Conservation (phyloP, 805 yeast genomes). For the Tetrapisispora namnaoensis region DNA sequence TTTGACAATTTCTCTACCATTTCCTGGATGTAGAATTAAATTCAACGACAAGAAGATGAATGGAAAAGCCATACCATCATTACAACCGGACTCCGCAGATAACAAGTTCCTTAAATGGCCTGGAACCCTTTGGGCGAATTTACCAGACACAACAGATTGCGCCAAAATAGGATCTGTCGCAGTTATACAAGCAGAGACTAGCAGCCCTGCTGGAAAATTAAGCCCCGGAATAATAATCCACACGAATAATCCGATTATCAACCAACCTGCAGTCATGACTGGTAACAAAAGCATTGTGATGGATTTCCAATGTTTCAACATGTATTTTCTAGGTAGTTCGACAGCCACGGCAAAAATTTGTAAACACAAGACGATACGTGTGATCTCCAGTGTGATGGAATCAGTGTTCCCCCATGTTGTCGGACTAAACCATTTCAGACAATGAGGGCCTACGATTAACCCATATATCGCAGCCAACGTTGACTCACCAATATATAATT, state of each 20-base stretch:
- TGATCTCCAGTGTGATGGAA: conserved; percentile 69
- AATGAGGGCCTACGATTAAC: conserved; percentile 79
- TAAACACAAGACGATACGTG: conserved; percentile 71
- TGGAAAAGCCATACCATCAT: conserved; percentile 95
- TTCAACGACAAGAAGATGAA: conserved; percentile 66
- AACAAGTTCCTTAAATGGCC: conserved; percentile 81
- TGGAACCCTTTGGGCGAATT: conserved; percentile 82
- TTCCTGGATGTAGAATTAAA: conserved; percentile 54
- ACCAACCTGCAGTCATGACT: conserved; percentile 88
- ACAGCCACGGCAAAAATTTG: conserved; percentile 94
- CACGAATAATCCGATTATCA: conserved; percentile 66
- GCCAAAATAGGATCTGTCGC: conserved; percentile 95
- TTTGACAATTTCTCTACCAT: conserved; percentile 58
- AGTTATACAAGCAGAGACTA: conserved; percentile 79
- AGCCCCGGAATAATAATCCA: conserved; percentile 71
- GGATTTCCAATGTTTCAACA: conserved; percentile 74
- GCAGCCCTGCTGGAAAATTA: conserved; percentile 58
- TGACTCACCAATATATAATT: conserved; percentile 83
- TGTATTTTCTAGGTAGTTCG: conserved; percentile 81
- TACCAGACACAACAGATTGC: conserved; percentile 87
- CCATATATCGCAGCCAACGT: conserved; percentile 82
- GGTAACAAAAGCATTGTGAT: conserved; percentile 68
- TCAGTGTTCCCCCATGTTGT: conserved; percentile 79
- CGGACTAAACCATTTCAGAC: conserved; percentile 76
- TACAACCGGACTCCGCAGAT: conserved; percentile 79